These are phyloP conservation scores for Colletotrichum horii DNA, from an alignment of 2,329 filamentous ascomycete genomes.

Conservation along the genomic window DNA sequence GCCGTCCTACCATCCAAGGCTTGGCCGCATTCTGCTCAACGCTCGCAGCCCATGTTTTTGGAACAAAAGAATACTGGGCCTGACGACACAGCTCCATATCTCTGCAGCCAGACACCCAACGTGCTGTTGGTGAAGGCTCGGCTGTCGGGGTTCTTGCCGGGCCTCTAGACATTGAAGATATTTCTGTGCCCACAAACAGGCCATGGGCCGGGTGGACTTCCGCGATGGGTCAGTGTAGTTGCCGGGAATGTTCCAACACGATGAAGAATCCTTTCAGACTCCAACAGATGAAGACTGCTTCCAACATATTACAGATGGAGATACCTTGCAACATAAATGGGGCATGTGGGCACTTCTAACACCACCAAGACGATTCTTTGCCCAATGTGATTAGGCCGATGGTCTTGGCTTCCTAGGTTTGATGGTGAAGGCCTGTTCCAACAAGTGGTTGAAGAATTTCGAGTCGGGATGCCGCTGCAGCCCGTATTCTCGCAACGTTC, in stretches of 20 bases:
- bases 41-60: neutral
- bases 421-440: neutral
- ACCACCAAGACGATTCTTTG: neutral
- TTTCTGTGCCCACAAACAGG: neutral
- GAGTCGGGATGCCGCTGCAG: neutral
- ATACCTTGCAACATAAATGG: neutral
- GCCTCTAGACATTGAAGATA: neutral
- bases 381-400: neutral
- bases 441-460: neutral
- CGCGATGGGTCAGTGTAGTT: neutral
- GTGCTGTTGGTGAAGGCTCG: neutral
- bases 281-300: neutral
- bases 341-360: neutral
- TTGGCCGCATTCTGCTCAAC: neutral
- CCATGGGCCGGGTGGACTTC: neutral
- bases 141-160: neutral
- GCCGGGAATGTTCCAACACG: neutral
- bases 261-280: neutral
- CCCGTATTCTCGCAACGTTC: neutral
- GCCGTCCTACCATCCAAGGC: neutral
- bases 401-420: neutral
- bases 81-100: neutral
- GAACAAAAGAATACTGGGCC: neutral
- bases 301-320: neutral
- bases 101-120: neutral